Base-by-base conservation (phyloP, 352 stramenopile species). In the Globisporangium emineosum region DNA sequence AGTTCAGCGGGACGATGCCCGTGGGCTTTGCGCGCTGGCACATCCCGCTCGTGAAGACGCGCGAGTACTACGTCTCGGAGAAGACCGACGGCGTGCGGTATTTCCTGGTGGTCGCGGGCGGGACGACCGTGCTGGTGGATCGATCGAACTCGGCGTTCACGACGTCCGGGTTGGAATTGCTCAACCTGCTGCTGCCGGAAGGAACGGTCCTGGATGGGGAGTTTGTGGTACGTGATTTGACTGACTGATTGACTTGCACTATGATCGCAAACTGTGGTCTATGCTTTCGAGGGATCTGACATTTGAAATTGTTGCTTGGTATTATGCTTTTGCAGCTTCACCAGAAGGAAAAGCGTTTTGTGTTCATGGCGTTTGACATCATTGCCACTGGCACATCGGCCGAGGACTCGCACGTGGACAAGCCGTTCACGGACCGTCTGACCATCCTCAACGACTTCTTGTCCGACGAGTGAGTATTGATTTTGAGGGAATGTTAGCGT, bases 1-100 rank as follows among this genome's bases (percentile, higher is more conserved):
- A 96, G 67, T 97, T 97, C 72, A 85, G 79, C 43, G 90, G 90
- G 0, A 96, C 90, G 9, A 96, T 97, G 89, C 90, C 90, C 8
- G 90, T 97, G 19, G 91, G 91, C 9, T 96, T 97, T 81, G 89
- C 89, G n/a, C 83, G 88, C 37, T 91, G 81, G 74, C 84, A 97
- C 66, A 94, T 97, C 54, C 83, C 87, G 37, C 64, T 90, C n/a
- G 84, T 96, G 45, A 84, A 90, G 67, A 78, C 82, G 43, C 74
- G 79, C 45, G 88, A 93, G 63, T 97, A 97, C 66, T 95, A 84
- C 65, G 81, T 96, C 10, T 94, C 88, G 10, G 90, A 97, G 70
- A 97, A 97, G 76, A 97, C 90, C 6, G 90, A 97, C 64, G 90
- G 89, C 27, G 88, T 97, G 60, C 86, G 90, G 32, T 97, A 97